Conservation (phyloP, 495 filamentous ascomycete genomes). For the Neurospora africana region DNA sequence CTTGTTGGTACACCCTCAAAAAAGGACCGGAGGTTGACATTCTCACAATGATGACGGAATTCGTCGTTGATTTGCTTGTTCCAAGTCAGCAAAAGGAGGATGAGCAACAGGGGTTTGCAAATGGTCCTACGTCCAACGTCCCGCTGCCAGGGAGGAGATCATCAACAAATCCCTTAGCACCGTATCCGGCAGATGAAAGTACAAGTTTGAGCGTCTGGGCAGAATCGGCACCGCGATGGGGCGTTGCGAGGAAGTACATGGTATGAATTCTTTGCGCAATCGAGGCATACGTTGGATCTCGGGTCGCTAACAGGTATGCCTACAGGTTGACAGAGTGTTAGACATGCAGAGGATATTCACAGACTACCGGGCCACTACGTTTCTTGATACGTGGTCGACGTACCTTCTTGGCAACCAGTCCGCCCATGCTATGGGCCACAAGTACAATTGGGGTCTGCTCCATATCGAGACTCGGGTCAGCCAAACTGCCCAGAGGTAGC, state of each 20-base stretch:
- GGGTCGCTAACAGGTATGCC: conserved; percentile 18
- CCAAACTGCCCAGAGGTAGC: no score
- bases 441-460: conserved; percentile 19
- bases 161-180: conserved; percentile 27
- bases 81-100: not conserved
- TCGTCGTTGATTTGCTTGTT: conserved; percentile 36
- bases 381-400: not conserved
- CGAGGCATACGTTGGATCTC: conserved; percentile 11
- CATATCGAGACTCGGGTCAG: not conserved
- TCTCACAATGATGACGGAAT: conserved; percentile 27
- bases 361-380: not conserved
- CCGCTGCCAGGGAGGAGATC: conserved; percentile 27
- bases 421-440: conserved; percentile 24
- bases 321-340: not conserved
- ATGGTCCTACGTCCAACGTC: conserved; percentile 6
- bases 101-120: not conserved
- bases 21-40: conserved; percentile 33
- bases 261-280: conserved; percentile 14
- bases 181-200: conserved; percentile 2
- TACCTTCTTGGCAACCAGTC: conserved; percentile 22
- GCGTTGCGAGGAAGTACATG: conserved; percentile 21
- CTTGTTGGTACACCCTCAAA: conserved; percentile 32
- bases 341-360: no score
- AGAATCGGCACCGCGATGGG: conserved; percentile 18
- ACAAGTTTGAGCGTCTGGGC: conserved; percentile 1